phyloP scores from a whole-genome alignment of 192 early-diverging fungal genomes.

The Coemansia sp. region DNA sequence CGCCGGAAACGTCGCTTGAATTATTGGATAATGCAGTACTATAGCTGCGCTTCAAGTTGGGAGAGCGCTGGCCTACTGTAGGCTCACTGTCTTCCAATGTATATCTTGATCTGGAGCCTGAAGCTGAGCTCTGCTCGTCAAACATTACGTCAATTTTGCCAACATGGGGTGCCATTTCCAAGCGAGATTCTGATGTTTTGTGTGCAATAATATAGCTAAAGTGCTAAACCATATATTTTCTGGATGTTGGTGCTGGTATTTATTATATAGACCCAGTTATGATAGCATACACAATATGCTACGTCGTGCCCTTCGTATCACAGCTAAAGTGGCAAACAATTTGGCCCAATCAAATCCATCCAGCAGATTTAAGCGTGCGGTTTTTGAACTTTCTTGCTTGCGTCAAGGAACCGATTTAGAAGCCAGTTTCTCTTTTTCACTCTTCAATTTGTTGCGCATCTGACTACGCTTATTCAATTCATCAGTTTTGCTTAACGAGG shows the following conservation, averaged over 20 bases:
- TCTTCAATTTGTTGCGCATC: background rate
- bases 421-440: background rate
- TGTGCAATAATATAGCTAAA: background rate
- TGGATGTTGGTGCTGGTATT: no score
- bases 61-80: background rate
- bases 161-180: background rate
- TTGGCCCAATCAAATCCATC: constrained; percentile 1
- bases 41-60: constrained; percentile 4
- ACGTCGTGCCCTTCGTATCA: background rate
- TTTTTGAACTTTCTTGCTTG: background rate
- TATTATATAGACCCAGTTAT: no score
- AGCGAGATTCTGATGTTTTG: background rate
- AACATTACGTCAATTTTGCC: background rate
- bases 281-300: no score
- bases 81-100: background rate
- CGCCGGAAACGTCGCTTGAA: background rate
- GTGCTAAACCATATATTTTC: background rate
- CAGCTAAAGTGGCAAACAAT: background rate
- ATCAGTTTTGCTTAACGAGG: background rate
- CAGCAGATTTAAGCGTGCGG: constrained; percentile 2
- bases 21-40: background rate
- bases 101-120: background rate
- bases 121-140: background rate
- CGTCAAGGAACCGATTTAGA: background rate
- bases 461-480: background rate